phyloP scores from a whole-genome alignment of 192 early-diverging fungal genomes.

The Coemansia sp. region DNA sequence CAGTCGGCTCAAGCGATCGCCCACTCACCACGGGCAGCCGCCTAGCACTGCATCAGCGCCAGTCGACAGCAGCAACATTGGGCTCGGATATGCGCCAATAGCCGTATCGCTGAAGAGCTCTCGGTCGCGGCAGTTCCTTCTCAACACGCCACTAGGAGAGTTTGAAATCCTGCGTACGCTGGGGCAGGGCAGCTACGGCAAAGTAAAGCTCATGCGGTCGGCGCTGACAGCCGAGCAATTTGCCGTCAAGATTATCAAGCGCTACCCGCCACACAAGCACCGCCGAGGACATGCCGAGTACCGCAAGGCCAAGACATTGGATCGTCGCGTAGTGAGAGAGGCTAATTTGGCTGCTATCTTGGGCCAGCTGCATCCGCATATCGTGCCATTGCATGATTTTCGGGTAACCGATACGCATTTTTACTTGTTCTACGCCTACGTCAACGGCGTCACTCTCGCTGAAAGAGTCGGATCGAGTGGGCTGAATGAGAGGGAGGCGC shows the following conservation, averaged over 20 bases:
- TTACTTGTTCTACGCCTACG: constrained; percentile 58
- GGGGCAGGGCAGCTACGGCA: constrained; percentile 61
- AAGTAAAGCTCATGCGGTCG: constrained; percentile 58
- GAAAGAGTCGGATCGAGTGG: constrained; percentile 48
- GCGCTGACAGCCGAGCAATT: constrained; percentile 54
- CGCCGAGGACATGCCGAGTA: constrained; percentile 37
- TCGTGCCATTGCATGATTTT: constrained; percentile 55
- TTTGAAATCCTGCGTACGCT: constrained; percentile 48
- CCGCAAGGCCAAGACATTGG: constrained; percentile 54
- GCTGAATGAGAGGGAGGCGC: constrained; percentile 40
- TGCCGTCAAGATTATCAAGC: constrained; percentile 60
- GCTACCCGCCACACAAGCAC: constrained; percentile 52
- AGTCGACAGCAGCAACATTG: not conserved
- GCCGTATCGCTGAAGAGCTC: constrained; percentile 52
- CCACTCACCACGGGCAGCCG: not conserved
- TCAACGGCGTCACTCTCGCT: constrained; percentile 52
- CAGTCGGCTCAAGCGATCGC: not conserved
- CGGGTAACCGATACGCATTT: constrained; percentile 59
- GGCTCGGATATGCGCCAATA: constrained; percentile 23
- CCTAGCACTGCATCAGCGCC: not conserved
- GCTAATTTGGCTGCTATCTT: constrained; percentile 57
- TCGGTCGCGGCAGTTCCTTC: constrained; percentile 48
- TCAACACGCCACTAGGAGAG: constrained; percentile 59
- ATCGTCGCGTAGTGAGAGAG: constrained; percentile 56
- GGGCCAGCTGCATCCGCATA: constrained; percentile 55